Conservation (phyloP, 2,329 filamentous ascomycete genomes). For the Fusarium sp. region DNA sequence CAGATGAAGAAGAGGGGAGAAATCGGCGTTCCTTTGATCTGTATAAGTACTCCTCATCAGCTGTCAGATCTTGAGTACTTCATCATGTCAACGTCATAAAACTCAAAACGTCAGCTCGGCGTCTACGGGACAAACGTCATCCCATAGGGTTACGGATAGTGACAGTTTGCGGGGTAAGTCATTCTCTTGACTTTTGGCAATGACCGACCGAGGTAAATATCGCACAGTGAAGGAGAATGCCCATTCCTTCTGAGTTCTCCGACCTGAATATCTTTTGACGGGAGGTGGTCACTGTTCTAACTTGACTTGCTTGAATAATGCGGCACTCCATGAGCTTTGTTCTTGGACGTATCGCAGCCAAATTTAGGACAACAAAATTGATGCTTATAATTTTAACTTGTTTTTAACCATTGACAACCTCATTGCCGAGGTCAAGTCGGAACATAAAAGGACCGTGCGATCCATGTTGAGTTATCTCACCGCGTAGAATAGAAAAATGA, state of each 20-base stretch:
- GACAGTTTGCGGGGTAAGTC: not conserved
- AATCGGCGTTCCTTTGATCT: not conserved
- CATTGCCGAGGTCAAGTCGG: not conserved
- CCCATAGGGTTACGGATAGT: not conserved
- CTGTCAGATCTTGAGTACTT: not conserved
- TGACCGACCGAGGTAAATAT: not conserved
- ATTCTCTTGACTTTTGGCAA: not conserved
- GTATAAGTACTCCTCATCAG: not conserved
- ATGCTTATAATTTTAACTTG: not conserved
- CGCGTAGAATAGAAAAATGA: not conserved
- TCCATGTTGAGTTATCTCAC: not conserved
- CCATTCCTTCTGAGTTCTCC: not conserved
- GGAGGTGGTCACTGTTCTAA: not conserved
- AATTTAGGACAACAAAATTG: not conserved
- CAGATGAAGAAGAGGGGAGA: not conserved
- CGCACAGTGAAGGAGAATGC: not conserved
- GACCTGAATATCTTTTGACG: not conserved
- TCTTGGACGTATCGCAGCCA: not conserved
- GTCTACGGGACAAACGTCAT: slow-evolving; percentile 9
- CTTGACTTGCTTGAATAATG: not conserved
- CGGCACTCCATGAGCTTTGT: not conserved
- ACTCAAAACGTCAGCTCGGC: not conserved
- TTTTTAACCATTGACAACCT: not conserved
- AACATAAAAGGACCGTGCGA: not conserved
- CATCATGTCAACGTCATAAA: slow-evolving; percentile 29